phyloP scores from a whole-genome alignment of 306 rosid species.

The Clitoria ternatea region DNA sequence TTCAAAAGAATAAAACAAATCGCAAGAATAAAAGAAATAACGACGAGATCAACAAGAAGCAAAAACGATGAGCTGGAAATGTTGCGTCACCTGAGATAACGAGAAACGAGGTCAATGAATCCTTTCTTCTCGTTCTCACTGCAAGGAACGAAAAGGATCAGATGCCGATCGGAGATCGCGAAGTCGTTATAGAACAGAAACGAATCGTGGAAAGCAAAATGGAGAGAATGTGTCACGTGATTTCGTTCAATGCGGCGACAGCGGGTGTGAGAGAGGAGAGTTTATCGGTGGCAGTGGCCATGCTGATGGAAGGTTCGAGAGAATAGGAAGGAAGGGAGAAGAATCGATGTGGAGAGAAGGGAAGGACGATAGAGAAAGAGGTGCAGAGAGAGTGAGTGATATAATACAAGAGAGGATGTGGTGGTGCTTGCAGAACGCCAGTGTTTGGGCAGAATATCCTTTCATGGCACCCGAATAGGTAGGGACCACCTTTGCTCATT shows the following conservation, averaged over 20 bases:
- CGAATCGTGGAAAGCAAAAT: not conserved
- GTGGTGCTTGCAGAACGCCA: not conserved
- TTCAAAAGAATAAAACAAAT: too few relatives aligned
- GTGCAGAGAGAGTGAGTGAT: not conserved
- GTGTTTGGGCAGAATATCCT: conserved; percentile 31
- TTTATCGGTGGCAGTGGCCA: conserved; percentile 62
- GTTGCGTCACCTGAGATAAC: conserved; percentile 72
- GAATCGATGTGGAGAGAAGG: conserved; percentile 17
- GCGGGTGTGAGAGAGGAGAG: conserved; percentile 61
- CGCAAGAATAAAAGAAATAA: too few relatives aligned
- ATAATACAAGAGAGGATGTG: not conserved
- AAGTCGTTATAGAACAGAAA: not conserved
- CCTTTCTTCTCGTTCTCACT: conserved; percentile 88
- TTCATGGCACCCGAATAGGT: not conserved
- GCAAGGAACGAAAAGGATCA: conserved; percentile 24
- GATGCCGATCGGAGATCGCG: conserved; percentile 21
- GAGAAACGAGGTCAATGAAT: conserved; percentile 79
- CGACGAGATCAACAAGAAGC: not conserved
- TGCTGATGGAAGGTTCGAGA: conserved; percentile 29
- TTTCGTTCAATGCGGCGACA: conserved; percentile 65
- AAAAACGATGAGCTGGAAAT: not conserved
- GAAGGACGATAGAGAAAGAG: not conserved
- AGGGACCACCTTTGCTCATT: not conserved
- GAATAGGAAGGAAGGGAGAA: conserved; percentile 3
- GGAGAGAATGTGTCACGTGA: conserved; percentile 48